Percentiles rank a stretch among this genome's conserved stretches.
Evolutionary conservation across 2,329 filamentous ascomycete species (phyloP).

Genomic region (Fusarium protoensiforme): DNA sequence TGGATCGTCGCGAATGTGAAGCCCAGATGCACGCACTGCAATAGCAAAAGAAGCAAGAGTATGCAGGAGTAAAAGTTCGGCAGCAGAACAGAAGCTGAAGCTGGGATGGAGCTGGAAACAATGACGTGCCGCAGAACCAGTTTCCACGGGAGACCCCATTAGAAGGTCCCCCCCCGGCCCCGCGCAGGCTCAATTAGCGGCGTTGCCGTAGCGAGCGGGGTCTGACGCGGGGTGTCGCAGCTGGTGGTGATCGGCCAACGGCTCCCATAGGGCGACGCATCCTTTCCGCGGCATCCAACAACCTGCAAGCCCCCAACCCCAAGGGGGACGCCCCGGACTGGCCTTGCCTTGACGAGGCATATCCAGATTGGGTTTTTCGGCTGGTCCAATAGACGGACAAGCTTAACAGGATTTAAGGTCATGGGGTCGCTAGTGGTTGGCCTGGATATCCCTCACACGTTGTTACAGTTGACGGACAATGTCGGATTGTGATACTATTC

Average conservation of each 20-base stretch:
- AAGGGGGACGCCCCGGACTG: slow-evolving; percentile 6
- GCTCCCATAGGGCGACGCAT: not conserved
- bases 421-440: slow-evolving; percentile 23
- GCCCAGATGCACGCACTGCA: not conserved
- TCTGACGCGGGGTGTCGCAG: slow-evolving; percentile 33
- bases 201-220: slow-evolving; percentile 32
- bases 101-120: slow-evolving; percentile 20
- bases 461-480: not conserved
- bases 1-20: not conserved
- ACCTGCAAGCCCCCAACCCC: slow-evolving; percentile 4
- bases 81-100: slow-evolving; percentile 23
- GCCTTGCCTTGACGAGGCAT: slow-evolving; percentile 19
- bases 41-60: slow-evolving; percentile 11
- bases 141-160: not conserved
- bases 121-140: slow-evolving; percentile 30
- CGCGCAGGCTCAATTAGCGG: slow-evolving; percentile 5
- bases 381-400: slow-evolving; percentile 13
- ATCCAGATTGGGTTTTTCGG: slow-evolving; percentile 8
- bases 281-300: slow-evolving; percentile 12
- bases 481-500: not conserved
- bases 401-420: slow-evolving; percentile 10
- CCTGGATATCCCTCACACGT: not conserved
- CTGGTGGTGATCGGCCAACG: slow-evolving; percentile 10
- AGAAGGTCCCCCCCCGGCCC: not conserved
- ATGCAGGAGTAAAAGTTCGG: slow-evolving; percentile 27